phyloP scores from a whole-genome alignment of 257 asterid genomes.

The Galeopsis tetrahit region DNA sequence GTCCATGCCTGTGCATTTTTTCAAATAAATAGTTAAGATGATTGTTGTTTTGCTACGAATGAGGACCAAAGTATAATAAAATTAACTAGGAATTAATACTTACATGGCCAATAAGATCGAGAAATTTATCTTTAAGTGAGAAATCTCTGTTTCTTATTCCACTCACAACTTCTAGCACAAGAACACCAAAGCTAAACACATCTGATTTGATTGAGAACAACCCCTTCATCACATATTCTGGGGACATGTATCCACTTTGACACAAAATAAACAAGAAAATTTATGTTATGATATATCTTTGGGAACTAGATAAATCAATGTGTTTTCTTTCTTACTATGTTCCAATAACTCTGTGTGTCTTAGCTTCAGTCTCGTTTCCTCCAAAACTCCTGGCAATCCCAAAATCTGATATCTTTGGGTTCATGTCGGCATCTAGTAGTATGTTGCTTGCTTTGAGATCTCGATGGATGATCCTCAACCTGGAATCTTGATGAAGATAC shows the following conservation, averaged over 20 bases:
- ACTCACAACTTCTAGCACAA: constrained; percentile 21
- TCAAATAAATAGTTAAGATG: background rate
- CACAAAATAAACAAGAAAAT: background rate
- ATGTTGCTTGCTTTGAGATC: constrained; percentile 21
- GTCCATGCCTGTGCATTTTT: constrained; percentile 19
- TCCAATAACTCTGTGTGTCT: constrained; percentile 12
- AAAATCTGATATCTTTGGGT: constrained; percentile 13
- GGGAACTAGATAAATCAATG: background rate
- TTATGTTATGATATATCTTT: background rate
- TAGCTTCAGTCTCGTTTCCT: constrained; percentile 12
- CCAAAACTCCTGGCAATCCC: constrained; percentile 2
- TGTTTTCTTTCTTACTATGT: constrained; percentile 21
- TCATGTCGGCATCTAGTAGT: constrained; percentile 11
- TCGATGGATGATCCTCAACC: constrained; percentile 21
- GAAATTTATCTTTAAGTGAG: background rate
- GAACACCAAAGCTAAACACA: constrained; percentile 17
- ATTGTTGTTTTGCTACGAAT: background rate
- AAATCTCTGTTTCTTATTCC: constrained; percentile 14
- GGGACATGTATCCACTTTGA: constrained; percentile 18
- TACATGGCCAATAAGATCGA: constrained; percentile 23
- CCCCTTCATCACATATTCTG: constrained; percentile 4
- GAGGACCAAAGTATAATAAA: background rate
- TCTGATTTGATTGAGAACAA: constrained; percentile 18
- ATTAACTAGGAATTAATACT: background rate
- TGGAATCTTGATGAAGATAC: constrained; percentile 31